Base-by-base conservation (phyloP, 106 monocot genomes). In the Ottelia alismoides region DNA sequence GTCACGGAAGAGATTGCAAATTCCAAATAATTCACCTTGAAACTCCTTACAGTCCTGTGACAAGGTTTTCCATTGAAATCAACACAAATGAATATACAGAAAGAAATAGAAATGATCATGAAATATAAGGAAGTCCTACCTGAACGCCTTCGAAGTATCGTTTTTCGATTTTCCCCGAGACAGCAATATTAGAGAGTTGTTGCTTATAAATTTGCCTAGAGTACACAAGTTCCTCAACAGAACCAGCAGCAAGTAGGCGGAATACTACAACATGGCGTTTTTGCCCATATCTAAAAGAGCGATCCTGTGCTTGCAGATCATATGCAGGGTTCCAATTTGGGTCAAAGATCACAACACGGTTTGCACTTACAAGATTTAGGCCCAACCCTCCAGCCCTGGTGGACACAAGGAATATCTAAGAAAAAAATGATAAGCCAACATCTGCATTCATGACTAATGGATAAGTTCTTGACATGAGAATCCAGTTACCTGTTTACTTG, bases 241-340 rank as follows among this genome's bases (percentile, higher is more conserved):
- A 93, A 67, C 83, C 87, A 45, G 92, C 92, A 26, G 87, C 83
- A 58, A 93, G 83, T 53, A 93, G 77, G 58, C 87, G 87, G 67
- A 87, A 83, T 29, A 93, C 92, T 9, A 79, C 58, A 45, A 93
- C 92, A 68, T 87, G 87, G 1, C 92, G 51, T 62, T 80, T 93
- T 58, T 93, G 87, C 18, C 92, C 92, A 75, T 77, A 93, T 49
- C 87, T 79, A 55, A 93, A 93, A 52, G 92, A 93, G 45, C 92
- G 68, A 31, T 93, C 92, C 51, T 93, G 92, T 32, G 87, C 92
- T 72, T 93, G 92, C 57, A 93, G 61, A 46, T 93, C 92, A 78
- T 87, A 87, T 53, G 92, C 76, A 51, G 92, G 92, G 59, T 93
- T 93, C 92, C 92, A 93, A 66, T 88, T 93, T 57, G 92, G 92